Evolutionary conservation across 371 early-diverging fungal genomes (phyloP).

Genomic region (Mortierella sp.): DNA sequence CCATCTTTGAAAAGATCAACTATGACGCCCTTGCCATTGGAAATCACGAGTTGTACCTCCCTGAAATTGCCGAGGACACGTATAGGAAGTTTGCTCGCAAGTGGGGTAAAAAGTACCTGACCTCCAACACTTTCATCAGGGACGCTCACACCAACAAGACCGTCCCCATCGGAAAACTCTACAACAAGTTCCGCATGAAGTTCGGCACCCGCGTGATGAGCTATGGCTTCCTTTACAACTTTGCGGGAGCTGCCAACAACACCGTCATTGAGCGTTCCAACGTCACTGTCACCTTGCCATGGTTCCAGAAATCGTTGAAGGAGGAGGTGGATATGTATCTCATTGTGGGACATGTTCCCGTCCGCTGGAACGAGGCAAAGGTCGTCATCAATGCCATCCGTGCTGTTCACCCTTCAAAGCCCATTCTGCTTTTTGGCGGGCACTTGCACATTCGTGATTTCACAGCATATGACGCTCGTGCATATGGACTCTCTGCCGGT

Average conservation of each 20-base stretch:
- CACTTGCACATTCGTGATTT: constrained; percentile 74
- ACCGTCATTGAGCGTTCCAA: constrained; percentile 59
- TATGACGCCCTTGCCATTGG: constrained; percentile 52
- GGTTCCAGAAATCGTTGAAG: constrained; percentile 69
- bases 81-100: constrained; percentile 54
- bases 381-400: constrained; percentile 64
- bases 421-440: constrained; percentile 70
- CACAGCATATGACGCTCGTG: constrained; percentile 61
- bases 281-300: constrained; percentile 61
- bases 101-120: constrained; percentile 66
- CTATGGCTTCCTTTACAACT: constrained; percentile 70
- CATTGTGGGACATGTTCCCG: constrained; percentile 64
- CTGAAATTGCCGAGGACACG: constrained; percentile 30
- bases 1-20: constrained; percentile 46
- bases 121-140: constrained; percentile 60
- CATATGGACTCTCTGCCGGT: constrained; percentile 67
- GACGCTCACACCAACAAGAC: constrained; percentile 60
- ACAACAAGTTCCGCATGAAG: constrained; percentile 65
- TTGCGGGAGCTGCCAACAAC: constrained; percentile 58
- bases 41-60: constrained; percentile 69
- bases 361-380: constrained; percentile 62
- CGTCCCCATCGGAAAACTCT: constrained; percentile 62
- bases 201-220: constrained; percentile 67
- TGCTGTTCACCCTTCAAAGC: constrained; percentile 60
- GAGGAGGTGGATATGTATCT: constrained; percentile 64